Conservation (phyloP, 164 flowering plant genomes). For the Chloranthus sessilifolius region DNA sequence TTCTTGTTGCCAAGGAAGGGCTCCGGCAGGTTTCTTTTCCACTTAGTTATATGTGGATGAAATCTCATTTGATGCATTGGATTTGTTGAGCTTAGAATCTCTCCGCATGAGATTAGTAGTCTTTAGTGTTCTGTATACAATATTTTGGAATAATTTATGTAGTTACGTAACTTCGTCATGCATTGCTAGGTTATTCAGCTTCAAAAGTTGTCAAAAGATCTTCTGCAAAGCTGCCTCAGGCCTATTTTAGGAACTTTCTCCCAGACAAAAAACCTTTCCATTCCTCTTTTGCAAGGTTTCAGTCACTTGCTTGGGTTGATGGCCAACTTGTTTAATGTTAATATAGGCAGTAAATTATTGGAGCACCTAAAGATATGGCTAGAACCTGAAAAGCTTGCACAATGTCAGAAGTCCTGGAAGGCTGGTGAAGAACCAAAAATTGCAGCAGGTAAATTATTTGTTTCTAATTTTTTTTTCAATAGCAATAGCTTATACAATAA, state of each 20-base stretch:
- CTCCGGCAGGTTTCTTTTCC: constrained; percentile 70
- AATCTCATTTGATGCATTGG: too few relatives aligned
- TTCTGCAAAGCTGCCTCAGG: constrained; percentile 92
- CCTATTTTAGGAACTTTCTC: constrained; percentile 97
- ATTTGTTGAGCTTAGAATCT: too few relatives aligned
- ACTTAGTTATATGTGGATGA: neutral
- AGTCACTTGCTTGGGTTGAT: constrained; percentile 92
- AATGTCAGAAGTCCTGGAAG: constrained; percentile 90
- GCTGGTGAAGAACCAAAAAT: constrained; percentile 99
- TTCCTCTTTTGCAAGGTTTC: constrained; percentile 98
- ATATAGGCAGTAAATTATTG: constrained; percentile 85
- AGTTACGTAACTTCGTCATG: neutral
- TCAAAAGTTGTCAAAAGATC: constrained; percentile 97
- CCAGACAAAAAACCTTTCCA: constrained; percentile 88
- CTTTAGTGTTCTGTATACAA: neutral
- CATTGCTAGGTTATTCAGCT: constrained; percentile 75
- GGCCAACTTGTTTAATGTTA: constrained; percentile 95
- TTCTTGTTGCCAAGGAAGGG: constrained; percentile 99
- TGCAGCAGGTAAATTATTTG: constrained; percentile 71
- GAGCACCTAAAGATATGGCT: constrained; percentile 98
- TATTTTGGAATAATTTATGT: neutral
- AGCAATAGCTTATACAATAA: too few relatives aligned
- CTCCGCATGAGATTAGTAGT: too few relatives aligned
- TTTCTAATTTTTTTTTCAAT: too few relatives aligned
- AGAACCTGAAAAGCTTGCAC: constrained; percentile 99